These are phyloP conservation scores for Diophrys appendiculata DNA, from an alignment of 73 alveolate genomes.

Conservation along the genomic window DNA sequence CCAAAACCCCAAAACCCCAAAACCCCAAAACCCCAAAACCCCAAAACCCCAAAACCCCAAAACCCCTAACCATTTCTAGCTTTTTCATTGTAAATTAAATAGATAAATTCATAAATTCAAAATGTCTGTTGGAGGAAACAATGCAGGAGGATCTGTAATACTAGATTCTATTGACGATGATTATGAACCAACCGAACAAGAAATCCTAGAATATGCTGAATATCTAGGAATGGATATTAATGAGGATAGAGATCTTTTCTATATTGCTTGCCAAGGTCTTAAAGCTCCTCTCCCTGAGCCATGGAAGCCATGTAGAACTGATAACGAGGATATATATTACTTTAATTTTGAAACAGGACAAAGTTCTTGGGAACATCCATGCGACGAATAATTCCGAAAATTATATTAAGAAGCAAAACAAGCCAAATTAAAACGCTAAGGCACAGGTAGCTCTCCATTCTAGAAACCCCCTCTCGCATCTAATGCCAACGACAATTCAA, in stretches of 20 bases:
- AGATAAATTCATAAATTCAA: too few species aligned
- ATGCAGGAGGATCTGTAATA: too few species aligned
- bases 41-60: too few species aligned
- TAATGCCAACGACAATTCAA: background rate
- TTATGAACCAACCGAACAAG: constrained; percentile 82
- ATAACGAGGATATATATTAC: constrained; percentile 74
- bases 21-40: too few species aligned
- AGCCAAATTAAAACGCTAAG: background rate
- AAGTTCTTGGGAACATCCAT: constrained; percentile 81
- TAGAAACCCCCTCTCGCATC: background rate
- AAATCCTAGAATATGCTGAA: constrained; percentile 82
- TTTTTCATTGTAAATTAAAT: too few species aligned
- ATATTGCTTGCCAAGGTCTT: constrained; percentile 89
- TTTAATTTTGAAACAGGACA: constrained; percentile 71
- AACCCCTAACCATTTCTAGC: too few species aligned
- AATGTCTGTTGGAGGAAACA: too few species aligned
- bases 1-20: too few species aligned
- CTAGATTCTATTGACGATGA: constrained; percentile 63
- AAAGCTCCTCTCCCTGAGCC: constrained; percentile 88
- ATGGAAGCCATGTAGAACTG: constrained; percentile 83
- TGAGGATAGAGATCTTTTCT: constrained; percentile 79
- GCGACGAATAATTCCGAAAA: constrained; percentile 78
- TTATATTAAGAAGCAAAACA: constrained; percentile 25
- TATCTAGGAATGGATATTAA: constrained; percentile 69
- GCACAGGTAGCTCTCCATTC: constrained; percentile 20